Percentiles rank a stretch among this genome's conserved stretches.
These are phyloP conservation scores for Apiospora rasikravindrae DNA, from an alignment of 2,329 filamentous ascomycete species.

Conservation along the genomic window DNA sequence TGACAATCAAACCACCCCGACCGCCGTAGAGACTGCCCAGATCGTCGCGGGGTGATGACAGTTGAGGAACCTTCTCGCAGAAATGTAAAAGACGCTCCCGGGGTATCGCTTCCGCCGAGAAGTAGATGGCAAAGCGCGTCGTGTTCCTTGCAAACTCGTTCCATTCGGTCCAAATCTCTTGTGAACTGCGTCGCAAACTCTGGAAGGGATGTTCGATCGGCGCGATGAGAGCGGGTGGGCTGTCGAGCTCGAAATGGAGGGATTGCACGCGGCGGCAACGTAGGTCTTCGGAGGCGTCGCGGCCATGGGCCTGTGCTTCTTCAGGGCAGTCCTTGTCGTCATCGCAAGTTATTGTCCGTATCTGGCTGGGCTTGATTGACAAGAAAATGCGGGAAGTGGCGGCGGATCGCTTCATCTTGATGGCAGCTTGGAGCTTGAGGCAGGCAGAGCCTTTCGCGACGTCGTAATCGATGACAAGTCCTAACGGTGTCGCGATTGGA, in stretches of 20 bases:
- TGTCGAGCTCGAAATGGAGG: constrained; percentile 7
- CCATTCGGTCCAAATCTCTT: constrained; percentile 19
- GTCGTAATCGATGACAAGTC: constrained; percentile 9
- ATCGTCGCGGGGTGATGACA: background rate
- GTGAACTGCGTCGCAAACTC: constrained; percentile 14
- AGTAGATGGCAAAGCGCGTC: constrained; percentile 3
- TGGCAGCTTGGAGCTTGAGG: constrained; percentile 18
- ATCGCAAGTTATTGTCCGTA: background rate
- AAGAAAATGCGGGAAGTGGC: constrained; percentile 20
- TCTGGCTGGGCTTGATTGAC: constrained; percentile 11
- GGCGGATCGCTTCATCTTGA: constrained; percentile 18
- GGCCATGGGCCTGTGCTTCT: background rate
- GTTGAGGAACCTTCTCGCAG: background rate
- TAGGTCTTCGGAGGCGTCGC: constrained; percentile 8
- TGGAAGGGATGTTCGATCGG: constrained; percentile 12
- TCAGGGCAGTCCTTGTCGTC: background rate
- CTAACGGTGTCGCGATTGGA: background rate
- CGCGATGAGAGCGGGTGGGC: background rate
- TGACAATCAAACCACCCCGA: constrained; percentile 16
- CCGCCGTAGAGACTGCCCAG: constrained; percentile 22
- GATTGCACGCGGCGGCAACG: background rate
- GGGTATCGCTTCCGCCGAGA: background rate
- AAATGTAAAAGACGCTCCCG: background rate
- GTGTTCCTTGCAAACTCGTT: constrained; percentile 5
- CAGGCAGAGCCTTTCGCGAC: background rate